Conservation (phyloP, 495 filamentous ascomycete genomes). For the Immersiella caudata region DNA sequence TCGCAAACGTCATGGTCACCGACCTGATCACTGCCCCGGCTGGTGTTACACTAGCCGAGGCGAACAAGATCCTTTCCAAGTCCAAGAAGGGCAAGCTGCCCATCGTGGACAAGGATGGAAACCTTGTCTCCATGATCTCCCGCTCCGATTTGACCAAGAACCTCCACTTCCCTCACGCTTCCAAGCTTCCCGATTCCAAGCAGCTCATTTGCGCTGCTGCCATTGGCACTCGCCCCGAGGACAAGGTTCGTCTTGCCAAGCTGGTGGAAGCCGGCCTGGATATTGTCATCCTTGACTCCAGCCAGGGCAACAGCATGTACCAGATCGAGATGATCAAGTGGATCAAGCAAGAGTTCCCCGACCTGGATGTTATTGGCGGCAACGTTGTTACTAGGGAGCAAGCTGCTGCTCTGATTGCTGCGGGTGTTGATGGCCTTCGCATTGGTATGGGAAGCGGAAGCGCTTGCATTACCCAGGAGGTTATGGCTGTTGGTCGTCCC, state of each 20-base stretch:
- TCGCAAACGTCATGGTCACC: conserved; percentile 91
- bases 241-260: conserved; percentile 81
- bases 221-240: conserved; percentile 90
- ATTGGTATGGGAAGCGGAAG: conserved; percentile 99
- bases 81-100: conserved; percentile 99
- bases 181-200: conserved; percentile 96
- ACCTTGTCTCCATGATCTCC: conserved; percentile 92
- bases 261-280: conserved; percentile 95
- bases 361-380: conserved; percentile 92
- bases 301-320: conserved; percentile 96
- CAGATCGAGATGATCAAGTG: conserved; percentile 97
- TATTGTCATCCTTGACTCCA: conserved; percentile 92
- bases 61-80: conserved; percentile 87
- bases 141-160: conserved; percentile 99
- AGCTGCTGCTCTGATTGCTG: conserved; percentile 87
- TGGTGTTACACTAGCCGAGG: conserved; percentile 83
- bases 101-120: conserved; percentile 83
- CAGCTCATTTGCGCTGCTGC: conserved; percentile 95
- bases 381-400: conserved; percentile 98
- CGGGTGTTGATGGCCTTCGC: conserved; percentile 92
- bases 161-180: conserved; percentile 92
- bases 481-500: conserved; percentile 97
- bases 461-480: conserved; percentile 99
- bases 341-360: conserved; percentile 82
- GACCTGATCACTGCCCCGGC: conserved; percentile 88